phyloP scores from a whole-genome alignment of 495 filamentous ascomycete species.

The Tuber borchii region DNA sequence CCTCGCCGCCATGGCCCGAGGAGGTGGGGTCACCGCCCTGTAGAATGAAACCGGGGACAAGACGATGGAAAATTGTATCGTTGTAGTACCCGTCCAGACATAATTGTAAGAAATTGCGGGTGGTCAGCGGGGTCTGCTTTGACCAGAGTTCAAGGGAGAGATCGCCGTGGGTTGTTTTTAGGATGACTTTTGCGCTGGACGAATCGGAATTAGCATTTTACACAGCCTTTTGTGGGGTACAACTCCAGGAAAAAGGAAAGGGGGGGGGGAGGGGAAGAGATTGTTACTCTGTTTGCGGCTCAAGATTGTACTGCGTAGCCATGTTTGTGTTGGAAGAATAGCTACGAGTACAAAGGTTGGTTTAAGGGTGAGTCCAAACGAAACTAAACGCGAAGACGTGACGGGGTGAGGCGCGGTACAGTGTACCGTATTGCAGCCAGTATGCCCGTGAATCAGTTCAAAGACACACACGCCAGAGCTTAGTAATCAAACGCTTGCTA shows the following conservation, averaged over 20 bases:
- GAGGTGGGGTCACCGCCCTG: slow-evolving; percentile 83
- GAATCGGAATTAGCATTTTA: slow-evolving; percentile 7
- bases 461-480: neutral
- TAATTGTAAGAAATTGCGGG: slow-evolving; percentile 92
- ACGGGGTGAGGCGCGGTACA: neutral
- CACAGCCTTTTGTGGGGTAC: neutral
- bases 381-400: neutral
- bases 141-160: slow-evolving; percentile 87
- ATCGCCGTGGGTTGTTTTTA: slow-evolving; percentile 83
- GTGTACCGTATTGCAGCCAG: too few species aligned
- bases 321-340: slow-evolving; percentile 47
- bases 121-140: slow-evolving; percentile 82
- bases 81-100: slow-evolving; percentile 92
- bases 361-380: neutral
- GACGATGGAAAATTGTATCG: slow-evolving; percentile 83
- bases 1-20: slow-evolving; percentile 83
- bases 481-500: neutral
- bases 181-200: slow-evolving; percentile 74
- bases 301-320: slow-evolving; percentile 86
- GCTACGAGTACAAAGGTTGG: neutral
- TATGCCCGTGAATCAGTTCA: neutral
- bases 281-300: slow-evolving; percentile 57
- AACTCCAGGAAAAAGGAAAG: neutral
- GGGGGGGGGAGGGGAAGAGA: neutral
- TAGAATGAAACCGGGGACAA: slow-evolving; percentile 83